Evolutionary conservation across 208 protist genomes (phyloP), one percentile per base, ranked within the genome.

Genomic region (Crithidia mellificae): DNA sequence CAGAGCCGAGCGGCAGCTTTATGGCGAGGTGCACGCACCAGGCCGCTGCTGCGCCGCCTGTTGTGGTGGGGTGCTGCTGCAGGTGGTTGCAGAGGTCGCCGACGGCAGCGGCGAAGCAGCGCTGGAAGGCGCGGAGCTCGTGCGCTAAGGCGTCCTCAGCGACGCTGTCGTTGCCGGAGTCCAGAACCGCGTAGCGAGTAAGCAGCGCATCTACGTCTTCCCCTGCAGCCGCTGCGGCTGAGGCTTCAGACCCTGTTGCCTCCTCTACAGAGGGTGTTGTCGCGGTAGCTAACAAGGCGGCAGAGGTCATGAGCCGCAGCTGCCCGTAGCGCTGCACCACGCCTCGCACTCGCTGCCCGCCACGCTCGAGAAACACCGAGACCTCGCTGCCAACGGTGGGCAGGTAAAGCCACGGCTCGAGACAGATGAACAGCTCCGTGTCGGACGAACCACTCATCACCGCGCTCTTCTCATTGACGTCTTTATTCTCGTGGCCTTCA

Each of bases 301-400:
- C 69, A 52, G 80, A 85, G n/a, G 78, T 84, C 91, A 96, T 96
- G 44, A 91, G 77, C 12, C 91, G 88, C 34, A 93, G 64, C 62
- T 85, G 56, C 14, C 76, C 78, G 39, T 80, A 78, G 15, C 91
- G 87, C 76, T 96, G 91, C 49, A 87, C 72, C 22, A 92, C 55
- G 11, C 84, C 88, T 3, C 88, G 78, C 47, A 92, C 34, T 0
- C 53, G 58, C 5, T 76, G 68, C 2, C 86, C 88, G 15, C 87
- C 80, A 2, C 55, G 39, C 73, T 93, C 87, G 20, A 92, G 27
- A 46, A 88, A 88, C 19, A 82, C 77, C 7, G 56, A 77, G 27
- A 81, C 84, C 72, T 96, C 91, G 39, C 78, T 78, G 14, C 78
- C 85, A 0, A 78, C 84, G 0, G 91, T 96, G 8, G 88, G 91